Conservation (phyloP, 2,329 filamentous ascomycete species). For the Monosporascus cannonballus region DNA sequence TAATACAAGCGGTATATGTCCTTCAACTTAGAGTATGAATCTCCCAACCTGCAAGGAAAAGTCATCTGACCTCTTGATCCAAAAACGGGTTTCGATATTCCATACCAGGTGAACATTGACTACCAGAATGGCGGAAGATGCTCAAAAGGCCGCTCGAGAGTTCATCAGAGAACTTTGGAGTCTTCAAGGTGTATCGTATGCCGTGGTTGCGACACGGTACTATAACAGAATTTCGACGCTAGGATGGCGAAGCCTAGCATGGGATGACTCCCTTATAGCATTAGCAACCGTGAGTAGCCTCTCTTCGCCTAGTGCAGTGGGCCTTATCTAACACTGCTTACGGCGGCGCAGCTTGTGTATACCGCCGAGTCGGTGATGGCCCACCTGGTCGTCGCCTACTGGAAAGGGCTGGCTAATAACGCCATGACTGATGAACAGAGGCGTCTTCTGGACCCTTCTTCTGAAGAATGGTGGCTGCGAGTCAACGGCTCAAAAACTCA, state of each 20-base stretch:
- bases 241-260: slow-evolving; percentile 13
- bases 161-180: slow-evolving; percentile 22
- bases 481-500: slow-evolving; percentile 19
- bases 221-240: slow-evolving; percentile 12
- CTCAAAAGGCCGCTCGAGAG: slow-evolving; percentile 1
- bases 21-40: too few species aligned
- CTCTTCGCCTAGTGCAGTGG: neutral
- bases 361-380: slow-evolving; percentile 20
- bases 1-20: too few species aligned
- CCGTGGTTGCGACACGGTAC: slow-evolving; percentile 16
- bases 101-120: too few species aligned
- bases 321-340: neutral
- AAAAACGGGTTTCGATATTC: too few species aligned
- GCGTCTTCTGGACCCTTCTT: slow-evolving; percentile 9
- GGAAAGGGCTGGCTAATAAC: slow-evolving; percentile 21
- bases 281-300: slow-evolving; percentile 12
- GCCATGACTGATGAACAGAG: slow-evolving; percentile 16
- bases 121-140: slow-evolving; percentile 5
- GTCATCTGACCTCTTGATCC: too few species aligned
- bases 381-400: slow-evolving; percentile 17
- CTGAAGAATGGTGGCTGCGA: slow-evolving; percentile 12
- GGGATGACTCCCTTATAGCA: slow-evolving; percentile 18
- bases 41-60: too few species aligned
- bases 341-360: slow-evolving; percentile 11
- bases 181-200: slow-evolving; percentile 16